These are phyloP conservation scores for Gynostemma pentaphyllum DNA, from an alignment of 306 rosid genomes.

Conservation along the genomic window DNA sequence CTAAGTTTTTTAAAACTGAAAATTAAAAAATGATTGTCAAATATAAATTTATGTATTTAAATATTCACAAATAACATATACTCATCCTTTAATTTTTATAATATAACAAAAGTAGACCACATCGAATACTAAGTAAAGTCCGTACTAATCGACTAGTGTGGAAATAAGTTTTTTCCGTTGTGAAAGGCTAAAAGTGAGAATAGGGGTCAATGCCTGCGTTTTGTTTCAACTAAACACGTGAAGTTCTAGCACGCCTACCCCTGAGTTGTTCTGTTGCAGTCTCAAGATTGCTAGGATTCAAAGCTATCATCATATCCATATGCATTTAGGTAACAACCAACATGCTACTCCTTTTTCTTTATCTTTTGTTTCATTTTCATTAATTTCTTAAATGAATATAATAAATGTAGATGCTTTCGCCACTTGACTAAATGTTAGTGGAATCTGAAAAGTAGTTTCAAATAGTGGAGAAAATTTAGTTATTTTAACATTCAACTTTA, in stretches of 20 bases:
- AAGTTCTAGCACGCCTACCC: conserved; percentile 7
- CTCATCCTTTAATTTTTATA: too few relatives aligned
- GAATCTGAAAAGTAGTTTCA: background rate
- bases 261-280: background rate
- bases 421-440: background rate
- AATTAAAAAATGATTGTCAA: too few relatives aligned
- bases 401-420: background rate
- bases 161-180: too few relatives aligned
- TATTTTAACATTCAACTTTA: too few relatives aligned
- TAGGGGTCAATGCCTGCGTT: background rate
- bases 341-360: conserved; percentile 1
- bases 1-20: too few relatives aligned
- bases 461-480: too few relatives aligned
- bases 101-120: too few relatives aligned
- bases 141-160: too few relatives aligned
- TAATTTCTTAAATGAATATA: background rate
- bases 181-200: too few relatives aligned
- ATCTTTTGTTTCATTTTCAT: background rate
- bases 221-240: conserved; percentile 5
- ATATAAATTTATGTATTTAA: too few relatives aligned
- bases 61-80: too few relatives aligned
- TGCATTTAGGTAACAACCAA: conserved; percentile 4
- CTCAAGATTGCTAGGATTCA: background rate
- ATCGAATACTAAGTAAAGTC: too few relatives aligned
- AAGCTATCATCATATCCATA: conserved; percentile 2